A percentile compares a stretch with the other conserved stretches of the same genome.
Evolutionary conservation across 1,139 yeast species (phyloP).

Genomic region (Williopsis jadinii): DNA sequence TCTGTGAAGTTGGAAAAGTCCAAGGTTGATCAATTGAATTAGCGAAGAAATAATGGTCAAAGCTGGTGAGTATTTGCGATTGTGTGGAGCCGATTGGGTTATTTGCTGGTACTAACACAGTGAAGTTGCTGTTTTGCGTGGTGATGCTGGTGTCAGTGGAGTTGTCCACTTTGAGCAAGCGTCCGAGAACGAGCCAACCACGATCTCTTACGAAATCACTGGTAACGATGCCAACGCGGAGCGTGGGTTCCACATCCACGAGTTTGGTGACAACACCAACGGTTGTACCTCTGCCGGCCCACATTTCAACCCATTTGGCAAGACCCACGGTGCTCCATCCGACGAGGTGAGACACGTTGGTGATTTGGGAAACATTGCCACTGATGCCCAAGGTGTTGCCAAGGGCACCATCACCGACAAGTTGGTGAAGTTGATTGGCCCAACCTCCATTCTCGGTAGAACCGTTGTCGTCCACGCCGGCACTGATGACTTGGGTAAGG

Average conservation of each 20-base stretch:
- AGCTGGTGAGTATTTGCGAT: conserved; percentile 28
- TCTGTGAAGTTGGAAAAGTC: too few species aligned
- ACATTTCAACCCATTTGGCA: conserved; percentile 91
- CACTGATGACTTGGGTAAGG: conserved; percentile 92
- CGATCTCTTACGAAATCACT: conserved; percentile 75
- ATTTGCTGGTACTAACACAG: conserved; percentile 3
- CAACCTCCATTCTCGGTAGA: conserved; percentile 85
- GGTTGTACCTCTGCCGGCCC: conserved; percentile 99
- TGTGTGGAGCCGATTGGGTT: too few species aligned
- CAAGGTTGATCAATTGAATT: too few species aligned
- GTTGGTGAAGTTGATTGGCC: conserved; percentile 75
- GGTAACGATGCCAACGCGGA: conserved; percentile 84
- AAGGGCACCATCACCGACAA: conserved; percentile 79
- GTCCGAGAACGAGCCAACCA: conserved; percentile 73
- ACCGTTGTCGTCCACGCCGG: conserved; percentile 95
- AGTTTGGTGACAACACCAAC: conserved; percentile 97
- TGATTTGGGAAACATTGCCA: conserved; percentile 89
- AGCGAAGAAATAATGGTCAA: conserved; percentile 27
- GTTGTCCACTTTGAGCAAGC: conserved; percentile 79
- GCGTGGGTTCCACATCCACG: conserved; percentile 97
- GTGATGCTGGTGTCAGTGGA: conserved; percentile 87
- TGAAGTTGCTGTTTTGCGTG: conserved; percentile 89
- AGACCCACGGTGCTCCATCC: conserved; percentile 92
- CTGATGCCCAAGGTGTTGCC: conserved; percentile 84
- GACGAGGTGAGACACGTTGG: conserved; percentile 93